phyloP scores from a whole-genome alignment of 2,329 filamentous ascomycete species.

The Pestalotiopsis fici region DNA sequence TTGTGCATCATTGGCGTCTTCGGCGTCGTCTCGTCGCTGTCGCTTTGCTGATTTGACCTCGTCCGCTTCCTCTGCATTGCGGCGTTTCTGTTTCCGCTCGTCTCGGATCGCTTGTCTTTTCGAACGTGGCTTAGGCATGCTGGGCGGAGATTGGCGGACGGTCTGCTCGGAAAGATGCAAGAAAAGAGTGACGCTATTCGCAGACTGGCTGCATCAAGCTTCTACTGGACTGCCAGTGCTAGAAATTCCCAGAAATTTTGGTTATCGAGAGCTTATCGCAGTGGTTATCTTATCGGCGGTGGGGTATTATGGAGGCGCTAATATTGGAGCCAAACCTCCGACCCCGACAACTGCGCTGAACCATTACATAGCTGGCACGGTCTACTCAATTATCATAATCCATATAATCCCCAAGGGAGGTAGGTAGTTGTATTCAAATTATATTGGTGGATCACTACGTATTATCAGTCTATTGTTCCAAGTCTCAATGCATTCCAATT shows the following conservation, averaged over 20 bases:
- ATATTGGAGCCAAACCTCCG: too few relatives aligned
- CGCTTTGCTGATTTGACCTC: slow-evolving; percentile 24
- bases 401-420: too few relatives aligned
- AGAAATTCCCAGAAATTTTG: slow-evolving; percentile 7
- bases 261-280: slow-evolving; percentile 2
- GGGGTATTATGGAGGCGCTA: background rate
- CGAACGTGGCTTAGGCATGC: slow-evolving; percentile 33
- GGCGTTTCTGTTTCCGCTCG: slow-evolving; percentile 31
- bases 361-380: too few relatives aligned
- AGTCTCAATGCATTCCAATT: too few relatives aligned
- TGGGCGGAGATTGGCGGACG: background rate
- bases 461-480: too few relatives aligned
- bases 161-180: background rate
- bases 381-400: too few relatives aligned
- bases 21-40: slow-evolving; percentile 25
- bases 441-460: too few relatives aligned
- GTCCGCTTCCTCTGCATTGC: slow-evolving; percentile 20
- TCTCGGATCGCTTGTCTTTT: slow-evolving; percentile 34
- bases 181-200: background rate
- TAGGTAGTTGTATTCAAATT: too few relatives aligned
- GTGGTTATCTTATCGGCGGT: background rate
- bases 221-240: background rate
- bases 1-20: slow-evolving; percentile 12
- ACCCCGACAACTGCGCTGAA: too few relatives aligned
- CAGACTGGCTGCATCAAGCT: background rate